Evolutionary conservation across 441 rosid genomes (phyloP).

Genomic region (Hura crepitans): DNA sequence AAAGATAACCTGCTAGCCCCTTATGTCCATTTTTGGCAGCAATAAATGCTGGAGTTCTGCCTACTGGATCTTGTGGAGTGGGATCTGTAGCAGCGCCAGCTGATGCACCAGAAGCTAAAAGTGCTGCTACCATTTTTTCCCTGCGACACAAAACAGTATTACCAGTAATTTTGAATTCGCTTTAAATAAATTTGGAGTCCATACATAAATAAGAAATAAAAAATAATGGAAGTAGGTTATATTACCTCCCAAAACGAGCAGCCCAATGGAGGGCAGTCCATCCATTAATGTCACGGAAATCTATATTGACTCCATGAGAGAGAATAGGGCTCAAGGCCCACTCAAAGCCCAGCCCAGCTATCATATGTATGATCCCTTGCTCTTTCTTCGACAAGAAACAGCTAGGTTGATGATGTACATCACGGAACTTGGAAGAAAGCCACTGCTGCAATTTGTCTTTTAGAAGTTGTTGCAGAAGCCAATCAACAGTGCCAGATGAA

Average conservation of each 20-base stretch:
- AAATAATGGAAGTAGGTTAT: not conserved
- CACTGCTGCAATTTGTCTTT: slow-evolving; percentile 77
- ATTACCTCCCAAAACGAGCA: slow-evolving; percentile 82
- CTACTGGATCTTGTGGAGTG: slow-evolving; percentile 56
- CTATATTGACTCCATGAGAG: slow-evolving; percentile 50
- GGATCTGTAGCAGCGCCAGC: slow-evolving; percentile 99
- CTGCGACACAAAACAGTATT: slow-evolving; percentile 36
- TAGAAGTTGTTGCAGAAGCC: slow-evolving; percentile 84
- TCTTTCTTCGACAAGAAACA: slow-evolving; percentile 77
- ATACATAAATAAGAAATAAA: slow-evolving; percentile 3
- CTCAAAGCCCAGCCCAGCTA: slow-evolving; percentile 82
- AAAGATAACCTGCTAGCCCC: slow-evolving; percentile 97
- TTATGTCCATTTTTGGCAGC: slow-evolving; percentile 71
- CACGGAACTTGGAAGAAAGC: slow-evolving; percentile 57
- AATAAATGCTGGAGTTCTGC: slow-evolving; percentile 74
- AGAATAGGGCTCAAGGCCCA: slow-evolving; percentile 85
- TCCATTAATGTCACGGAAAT: slow-evolving; percentile 85
- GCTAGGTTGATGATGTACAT: slow-evolving; percentile 31
- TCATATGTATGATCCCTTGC: slow-evolving; percentile 84
- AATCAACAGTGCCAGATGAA: slow-evolving; percentile 51
- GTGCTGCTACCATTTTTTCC: slow-evolving; percentile 92
- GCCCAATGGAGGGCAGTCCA: slow-evolving; percentile 99
- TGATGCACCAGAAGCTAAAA: slow-evolving; percentile 84
- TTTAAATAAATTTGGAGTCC: not conserved
- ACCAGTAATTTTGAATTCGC: too few relatives aligned